A percentile compares a stretch with the other conserved stretches of the same genome.
These are phyloP conservation scores for Calamus simplicifolius DNA, from an alignment of 176 grass and related monocot genomes.

Conservation along the genomic window DNA sequence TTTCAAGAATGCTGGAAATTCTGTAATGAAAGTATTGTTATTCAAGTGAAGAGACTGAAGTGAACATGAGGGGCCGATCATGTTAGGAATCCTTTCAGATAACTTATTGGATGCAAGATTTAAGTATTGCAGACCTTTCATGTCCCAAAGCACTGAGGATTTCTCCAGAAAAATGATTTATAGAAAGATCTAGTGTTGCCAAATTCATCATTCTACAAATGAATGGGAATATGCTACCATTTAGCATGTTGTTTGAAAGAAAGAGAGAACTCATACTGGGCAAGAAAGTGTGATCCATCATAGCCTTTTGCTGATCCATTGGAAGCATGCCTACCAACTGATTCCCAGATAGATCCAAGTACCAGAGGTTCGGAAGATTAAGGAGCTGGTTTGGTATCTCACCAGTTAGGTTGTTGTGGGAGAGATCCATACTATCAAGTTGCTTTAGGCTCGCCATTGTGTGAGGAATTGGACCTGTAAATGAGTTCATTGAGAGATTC, in stretches of 20 bases:
- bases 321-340: background rate
- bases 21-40: constrained; percentile 36
- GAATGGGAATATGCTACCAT: constrained; percentile 26
- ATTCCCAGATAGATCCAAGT: background rate
- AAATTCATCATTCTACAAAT: constrained; percentile 43
- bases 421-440: background rate
- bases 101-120: constrained; percentile 55
- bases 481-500: background rate
- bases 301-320: too few relatives aligned
- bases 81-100: constrained; percentile 35
- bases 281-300: background rate
- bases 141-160: constrained; percentile 44
- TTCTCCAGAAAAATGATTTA: constrained; percentile 46
- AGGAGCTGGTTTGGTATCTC: constrained; percentile 21
- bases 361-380: background rate
- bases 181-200: constrained; percentile 58
- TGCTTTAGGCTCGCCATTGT: background rate
- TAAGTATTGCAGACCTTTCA: constrained; percentile 34
- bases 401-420: constrained; percentile 6
- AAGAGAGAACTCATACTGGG: constrained; percentile 10
- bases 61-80: constrained; percentile 1
- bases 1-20: constrained; percentile 18
- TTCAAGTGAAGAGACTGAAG: constrained; percentile 54
- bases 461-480: background rate
- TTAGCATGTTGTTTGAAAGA: constrained; percentile 29